Conservation (phyloP, 805 yeast species). For the Lipomyces chichibuensis region DNA sequence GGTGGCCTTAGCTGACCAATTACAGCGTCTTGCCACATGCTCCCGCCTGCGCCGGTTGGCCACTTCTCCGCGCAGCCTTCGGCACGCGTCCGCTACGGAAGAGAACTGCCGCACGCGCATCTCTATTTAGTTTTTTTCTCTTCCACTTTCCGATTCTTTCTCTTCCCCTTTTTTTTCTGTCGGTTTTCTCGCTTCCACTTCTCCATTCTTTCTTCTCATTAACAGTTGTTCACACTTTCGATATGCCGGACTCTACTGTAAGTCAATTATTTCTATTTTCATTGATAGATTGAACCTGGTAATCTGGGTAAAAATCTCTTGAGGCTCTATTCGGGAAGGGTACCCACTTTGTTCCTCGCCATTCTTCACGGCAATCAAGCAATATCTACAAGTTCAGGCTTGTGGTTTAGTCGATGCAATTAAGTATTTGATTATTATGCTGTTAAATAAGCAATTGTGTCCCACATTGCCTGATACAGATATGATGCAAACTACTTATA, state of each 20-base stretch:
- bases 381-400: neutral
- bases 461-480: neutral
- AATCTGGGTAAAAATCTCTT: neutral
- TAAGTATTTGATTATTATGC: neutral
- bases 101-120: neutral
- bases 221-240: neutral
- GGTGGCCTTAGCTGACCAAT: neutral
- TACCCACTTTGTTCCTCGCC: neutral
- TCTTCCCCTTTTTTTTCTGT: neutral
- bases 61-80: neutral
- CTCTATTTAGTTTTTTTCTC: neutral
- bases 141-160: neutral
- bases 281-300: neutral
- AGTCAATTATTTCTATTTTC: neutral
- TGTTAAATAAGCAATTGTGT: neutral
- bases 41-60: neutral
- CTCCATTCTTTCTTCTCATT: neutral
- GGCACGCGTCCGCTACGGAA: neutral
- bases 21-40: neutral
- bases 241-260: conserved; percentile 5
- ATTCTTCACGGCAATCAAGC: neutral
- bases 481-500: neutral
- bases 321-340: neutral
- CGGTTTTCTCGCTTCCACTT: neutral
- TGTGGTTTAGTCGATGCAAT: neutral